Conservation (phyloP, 192 early-diverging fungal genomes). For the Coemansia sp. region DNA sequence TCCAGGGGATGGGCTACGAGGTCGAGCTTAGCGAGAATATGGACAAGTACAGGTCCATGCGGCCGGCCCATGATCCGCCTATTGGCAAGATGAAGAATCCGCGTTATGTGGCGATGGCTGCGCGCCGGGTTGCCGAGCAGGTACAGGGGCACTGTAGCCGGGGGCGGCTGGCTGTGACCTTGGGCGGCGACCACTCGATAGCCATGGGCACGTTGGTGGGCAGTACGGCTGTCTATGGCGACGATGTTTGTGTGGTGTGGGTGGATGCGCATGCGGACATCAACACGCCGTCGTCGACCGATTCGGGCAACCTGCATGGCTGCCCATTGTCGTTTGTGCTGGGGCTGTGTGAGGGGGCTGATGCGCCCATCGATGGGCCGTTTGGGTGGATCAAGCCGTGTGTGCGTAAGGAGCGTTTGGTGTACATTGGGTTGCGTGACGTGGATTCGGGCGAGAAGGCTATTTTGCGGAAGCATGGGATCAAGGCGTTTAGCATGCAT, state of each 20-base stretch:
- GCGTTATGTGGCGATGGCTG: conserved; percentile 73
- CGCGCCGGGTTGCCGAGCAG: conserved; percentile 56
- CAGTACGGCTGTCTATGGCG: conserved; percentile 62
- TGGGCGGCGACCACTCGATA: conserved; percentile 95
- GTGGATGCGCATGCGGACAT: conserved; percentile 93
- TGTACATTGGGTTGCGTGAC: conserved; percentile 96
- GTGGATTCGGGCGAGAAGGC: conserved; percentile 85
- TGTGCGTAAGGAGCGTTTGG: conserved; percentile 68
- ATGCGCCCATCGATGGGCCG: conserved; percentile 30
- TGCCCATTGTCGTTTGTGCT: conserved; percentile 89
- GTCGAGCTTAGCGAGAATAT: conserved; percentile 69
- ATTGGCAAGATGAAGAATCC: conserved; percentile 80
- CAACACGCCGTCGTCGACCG: conserved; percentile 85
- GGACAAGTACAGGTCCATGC: conserved; percentile 61
- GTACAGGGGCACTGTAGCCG: conserved; percentile 58
- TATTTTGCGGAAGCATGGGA: conserved; percentile 71
- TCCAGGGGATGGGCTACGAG: conserved; percentile 72
- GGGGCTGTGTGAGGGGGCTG: conserved; percentile 59
- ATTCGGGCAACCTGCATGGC: conserved; percentile 91
- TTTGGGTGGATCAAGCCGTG: conserved; percentile 80
- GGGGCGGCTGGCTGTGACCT: conserved; percentile 78
- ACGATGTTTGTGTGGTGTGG: conserved; percentile 86
- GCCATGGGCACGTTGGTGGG: conserved; percentile 88
- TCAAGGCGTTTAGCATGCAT: conserved; percentile 95
- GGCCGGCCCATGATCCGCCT: conserved; percentile 64